phyloP scores from a whole-genome alignment of 345 rosid genomes.

The Capsella bursapastoris region DNA sequence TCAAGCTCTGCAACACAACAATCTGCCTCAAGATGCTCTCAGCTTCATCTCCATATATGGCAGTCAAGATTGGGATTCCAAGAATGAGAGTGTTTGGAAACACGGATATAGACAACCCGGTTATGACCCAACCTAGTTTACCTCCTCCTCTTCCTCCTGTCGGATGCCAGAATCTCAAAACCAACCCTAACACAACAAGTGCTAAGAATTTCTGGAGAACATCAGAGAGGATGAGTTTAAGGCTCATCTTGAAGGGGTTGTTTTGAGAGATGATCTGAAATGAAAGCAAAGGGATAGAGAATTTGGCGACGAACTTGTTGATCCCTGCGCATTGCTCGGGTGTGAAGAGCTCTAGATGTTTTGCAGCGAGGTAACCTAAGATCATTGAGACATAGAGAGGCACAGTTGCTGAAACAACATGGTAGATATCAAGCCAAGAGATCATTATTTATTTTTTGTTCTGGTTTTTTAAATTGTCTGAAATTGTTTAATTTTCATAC shows the following conservation, averaged over 20 bases:
- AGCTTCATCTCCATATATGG: constrained; percentile 75
- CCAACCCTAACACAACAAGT: constrained; percentile 44
- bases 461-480: neutral
- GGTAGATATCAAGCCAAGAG: constrained; percentile 62
- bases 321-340: constrained; percentile 90
- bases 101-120: constrained; percentile 72
- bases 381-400: constrained; percentile 83
- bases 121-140: constrained; percentile 65
- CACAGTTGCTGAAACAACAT: constrained; percentile 78
- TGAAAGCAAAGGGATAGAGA: constrained; percentile 77
- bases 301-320: constrained; percentile 87
- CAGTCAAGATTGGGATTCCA: constrained; percentile 75
- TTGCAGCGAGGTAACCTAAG: constrained; percentile 70
- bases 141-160: constrained; percentile 43
- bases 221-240: constrained; percentile 63
- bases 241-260: constrained; percentile 82
- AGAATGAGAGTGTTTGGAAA: constrained; percentile 84
- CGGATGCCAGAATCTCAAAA: constrained; percentile 55
- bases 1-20: constrained; percentile 74
- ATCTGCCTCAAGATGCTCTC: constrained; percentile 67
- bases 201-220: constrained; percentile 70
- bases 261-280: constrained; percentile 72
- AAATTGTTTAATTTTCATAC: constrained; percentile 22
- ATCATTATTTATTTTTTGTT: constrained; percentile 50
- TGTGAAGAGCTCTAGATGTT: constrained; percentile 70